Evolutionary conservation across 2,329 filamentous ascomycete species (phyloP), one percentile per base, ranked within the genome.

Genomic region (Penicillium sumatraense): DNA sequence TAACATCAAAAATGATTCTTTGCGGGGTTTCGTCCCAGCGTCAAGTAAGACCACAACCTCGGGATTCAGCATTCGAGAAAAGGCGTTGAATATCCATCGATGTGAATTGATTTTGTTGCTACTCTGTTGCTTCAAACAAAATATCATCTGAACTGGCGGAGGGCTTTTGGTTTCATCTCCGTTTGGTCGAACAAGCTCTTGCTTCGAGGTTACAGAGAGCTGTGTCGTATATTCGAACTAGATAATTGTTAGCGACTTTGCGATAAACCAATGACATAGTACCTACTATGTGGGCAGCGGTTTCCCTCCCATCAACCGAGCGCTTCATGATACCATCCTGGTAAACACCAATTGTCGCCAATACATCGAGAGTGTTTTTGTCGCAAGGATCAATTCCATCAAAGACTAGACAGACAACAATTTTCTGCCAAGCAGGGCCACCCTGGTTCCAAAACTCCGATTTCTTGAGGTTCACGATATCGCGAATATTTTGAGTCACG

Each of bases 221-320:
- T 46, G 42, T 9, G 42, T 46, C n/a, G 42, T 46, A 21, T 46
- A 46, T 33, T 46, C 42, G 42, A 46, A 46, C 42, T 46, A 29
- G 27, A 16, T 21, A 11, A 11, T 31, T 29, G 42, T 46, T 3
- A 46, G 42, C 21, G 26, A 31, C 3, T 23, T 14, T 3, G 13
- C 5, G 5, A 21, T 16, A 10, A 46, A 14, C 5, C 9, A 18
- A 10, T n/a, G 13, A 9, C 3, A 16, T 8, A 20, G 3, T 13
- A 31, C 42, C 31, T 31, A 46, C 42, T 5, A 46, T 46, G 21
- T 46, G 42, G 14, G 42, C 42, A 4, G 42, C 21, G 3, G 42
- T 46, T 11, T 46, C 42, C 31, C 27, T 31, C 16, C 18, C 42
- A 18, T 46, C 42, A 13, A 46, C 42, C 3, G 42, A 46, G 13